A percentile compares a stretch with the other conserved stretches of the same genome.
Conservation (phyloP, 2,329 filamentous ascomycete species). For the Arachnomyces sp. region DNA sequence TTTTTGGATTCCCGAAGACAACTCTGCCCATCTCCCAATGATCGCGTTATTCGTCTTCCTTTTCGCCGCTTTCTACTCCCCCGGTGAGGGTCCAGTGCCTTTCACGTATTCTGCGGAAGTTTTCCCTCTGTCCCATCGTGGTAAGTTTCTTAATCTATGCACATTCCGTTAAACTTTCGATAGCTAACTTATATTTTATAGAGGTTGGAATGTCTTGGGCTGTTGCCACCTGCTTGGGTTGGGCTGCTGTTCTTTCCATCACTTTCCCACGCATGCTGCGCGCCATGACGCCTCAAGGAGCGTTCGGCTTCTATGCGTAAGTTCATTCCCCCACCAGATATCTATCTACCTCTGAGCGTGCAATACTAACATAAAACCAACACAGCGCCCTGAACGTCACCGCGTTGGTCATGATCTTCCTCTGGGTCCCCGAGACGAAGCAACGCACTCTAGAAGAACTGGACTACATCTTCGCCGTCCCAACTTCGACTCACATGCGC, state of each 20-base stretch:
- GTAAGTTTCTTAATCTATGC: slow-evolving; percentile 22
- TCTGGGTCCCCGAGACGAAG: slow-evolving; percentile 52
- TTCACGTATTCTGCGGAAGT: slow-evolving; percentile 50
- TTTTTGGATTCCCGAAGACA: slow-evolving; percentile 42
- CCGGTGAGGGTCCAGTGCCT: slow-evolving; percentile 53
- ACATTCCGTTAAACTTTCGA: slow-evolving; percentile 22
- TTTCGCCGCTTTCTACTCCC: slow-evolving; percentile 58
- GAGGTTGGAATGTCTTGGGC: slow-evolving; percentile 43
- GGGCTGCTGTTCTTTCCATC: slow-evolving; percentile 44
- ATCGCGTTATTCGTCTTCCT: slow-evolving; percentile 58
- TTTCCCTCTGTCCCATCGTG: slow-evolving; percentile 49
- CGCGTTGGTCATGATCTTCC: slow-evolving; percentile 57
- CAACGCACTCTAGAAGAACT: slow-evolving; percentile 51
- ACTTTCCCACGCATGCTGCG: slow-evolving; percentile 42
- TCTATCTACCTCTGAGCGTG: neutral
- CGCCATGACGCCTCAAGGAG: slow-evolving; percentile 44
- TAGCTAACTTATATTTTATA: slow-evolving; percentile 19
- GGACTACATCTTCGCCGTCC: slow-evolving; percentile 53
- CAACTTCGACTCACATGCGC: slow-evolving; percentile 48
- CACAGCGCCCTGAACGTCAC: slow-evolving; percentile 49
- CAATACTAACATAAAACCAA: slow-evolving; percentile 16
- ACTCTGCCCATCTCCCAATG: slow-evolving; percentile 42
- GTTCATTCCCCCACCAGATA: slow-evolving; percentile 15
- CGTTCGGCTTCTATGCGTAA: slow-evolving; percentile 54
- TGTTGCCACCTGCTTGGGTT: slow-evolving; percentile 40